Base-by-base conservation (phyloP, 1,284 basidiomycete species). In the Porphyrellus sp. region DNA sequence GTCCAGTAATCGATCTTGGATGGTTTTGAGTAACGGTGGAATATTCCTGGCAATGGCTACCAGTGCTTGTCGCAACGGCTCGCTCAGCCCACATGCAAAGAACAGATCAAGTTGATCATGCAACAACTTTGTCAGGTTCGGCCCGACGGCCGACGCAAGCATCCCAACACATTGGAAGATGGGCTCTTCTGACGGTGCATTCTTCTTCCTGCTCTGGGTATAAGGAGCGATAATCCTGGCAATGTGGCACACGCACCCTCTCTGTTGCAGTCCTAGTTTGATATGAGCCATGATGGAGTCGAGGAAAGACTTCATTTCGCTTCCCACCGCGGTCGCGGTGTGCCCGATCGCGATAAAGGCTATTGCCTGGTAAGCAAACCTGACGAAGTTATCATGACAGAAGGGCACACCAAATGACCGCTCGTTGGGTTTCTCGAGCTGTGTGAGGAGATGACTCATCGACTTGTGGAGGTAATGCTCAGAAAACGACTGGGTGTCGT, bases 151-250 rank as follows among this genome's bases (percentile, higher is more conserved):
- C 0, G 86, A 85, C 1, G 95, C 94, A 46, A 99, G 78, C 91
- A 98, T 95, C 31, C 93, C 93, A 45, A 99, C 83, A 70, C 97
- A 99, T 75, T 98, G 92, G 68, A 99, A 99, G 59, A 99, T 95
- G 0, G 96, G 91, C 57, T 93, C 93, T 72, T 98, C 96, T 15
- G 90, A 86, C 5, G 91, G 90, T 3, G 92, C 91, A 64, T 93
- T 93, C 78, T 96, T 98, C 70, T 89, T 93, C 41, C 93, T 93
- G 64, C 40, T n/a, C 43, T 35, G 15, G 44, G 55, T 51, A 55
- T 64, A 48, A 49, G 58, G 24, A 48, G 2, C 16, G 30, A 54
- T 40, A 37, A 20, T 42, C 43, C n/a, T 56, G 52, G 53, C n/a
- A 35, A 12, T 11, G 42, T 20, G 20, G 35, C 24, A 39, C 27